Conservation (phyloP, 108 stramenopile genomes). For the Mayamaea pseudoterrestris region DNA sequence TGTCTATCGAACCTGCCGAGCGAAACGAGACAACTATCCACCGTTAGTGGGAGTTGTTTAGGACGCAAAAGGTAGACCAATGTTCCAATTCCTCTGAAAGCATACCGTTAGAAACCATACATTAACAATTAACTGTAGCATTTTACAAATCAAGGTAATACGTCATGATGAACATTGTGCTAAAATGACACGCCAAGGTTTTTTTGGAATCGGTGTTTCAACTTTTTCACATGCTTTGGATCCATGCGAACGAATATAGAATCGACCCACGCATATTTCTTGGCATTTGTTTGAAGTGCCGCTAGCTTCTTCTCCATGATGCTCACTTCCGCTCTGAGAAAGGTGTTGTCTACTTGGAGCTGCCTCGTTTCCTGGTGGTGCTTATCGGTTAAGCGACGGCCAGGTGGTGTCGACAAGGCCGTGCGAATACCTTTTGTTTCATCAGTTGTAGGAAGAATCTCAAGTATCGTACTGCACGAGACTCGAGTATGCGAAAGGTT, state of each 20-base stretch:
- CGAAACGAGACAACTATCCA: no score
- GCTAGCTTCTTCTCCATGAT: constrained; percentile 21
- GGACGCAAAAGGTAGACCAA: no score
- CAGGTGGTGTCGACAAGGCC: constrained; percentile 1
- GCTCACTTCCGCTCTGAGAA: constrained; percentile 23
- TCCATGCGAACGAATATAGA: constrained; percentile 17
- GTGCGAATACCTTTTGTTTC: constrained; percentile 1
- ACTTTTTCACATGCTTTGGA: constrained; percentile 9
- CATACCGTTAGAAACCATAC: no score
- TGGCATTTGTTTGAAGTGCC: constrained; percentile 7
- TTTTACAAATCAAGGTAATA: no score
- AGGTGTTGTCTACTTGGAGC: constrained; percentile 30
- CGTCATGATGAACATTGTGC: background rate
- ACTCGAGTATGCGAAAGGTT: background rate
- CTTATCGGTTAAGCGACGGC: background rate
- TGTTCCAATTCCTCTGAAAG: no score
- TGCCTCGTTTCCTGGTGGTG: constrained; percentile 19
- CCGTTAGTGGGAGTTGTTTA: no score
- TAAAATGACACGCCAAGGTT: constrained; percentile 18
- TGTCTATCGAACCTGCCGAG: no score
- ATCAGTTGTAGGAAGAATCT: background rate
- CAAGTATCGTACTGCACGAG: background rate
- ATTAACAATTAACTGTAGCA: no score
- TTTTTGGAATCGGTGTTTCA: constrained; percentile 14
- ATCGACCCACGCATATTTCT: constrained; percentile 32